These are phyloP conservation scores for Mycena metata DNA, from an alignment of 768 basidiomycete genomes.

Conservation along the genomic window DNA sequence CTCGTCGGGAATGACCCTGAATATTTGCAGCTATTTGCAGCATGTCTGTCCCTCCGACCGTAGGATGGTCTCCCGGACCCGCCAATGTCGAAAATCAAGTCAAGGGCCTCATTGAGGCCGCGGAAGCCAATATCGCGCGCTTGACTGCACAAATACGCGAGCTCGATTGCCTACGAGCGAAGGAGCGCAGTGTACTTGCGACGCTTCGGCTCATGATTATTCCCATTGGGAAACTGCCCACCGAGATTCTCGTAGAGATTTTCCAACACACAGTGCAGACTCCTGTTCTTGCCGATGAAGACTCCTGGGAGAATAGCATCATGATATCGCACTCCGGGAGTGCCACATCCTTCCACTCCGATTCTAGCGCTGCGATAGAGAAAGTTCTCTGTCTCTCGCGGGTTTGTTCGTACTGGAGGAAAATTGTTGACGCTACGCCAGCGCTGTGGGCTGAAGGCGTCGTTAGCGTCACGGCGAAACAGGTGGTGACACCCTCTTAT, in stretches of 20 bases:
- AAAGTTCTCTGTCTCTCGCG: constrained; percentile 13
- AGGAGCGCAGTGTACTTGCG: constrained; percentile 18
- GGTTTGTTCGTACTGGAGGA: constrained; percentile 17
- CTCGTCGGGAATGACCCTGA: not conserved
- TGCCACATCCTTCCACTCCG: not conserved
- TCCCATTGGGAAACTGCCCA: constrained; percentile 22
- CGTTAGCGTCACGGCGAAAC: not conserved
- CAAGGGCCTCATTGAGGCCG: constrained; percentile 20
- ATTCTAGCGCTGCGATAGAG: not conserved
- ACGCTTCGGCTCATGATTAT: constrained; percentile 9
- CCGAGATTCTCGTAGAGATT: constrained; percentile 21
- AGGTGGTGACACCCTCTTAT: not conserved
- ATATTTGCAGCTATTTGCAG: not conserved
- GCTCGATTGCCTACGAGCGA: not conserved
- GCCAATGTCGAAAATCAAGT: constrained; percentile 23
- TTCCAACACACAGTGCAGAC: constrained; percentile 14
- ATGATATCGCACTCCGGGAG: not conserved
- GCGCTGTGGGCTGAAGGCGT: constrained; percentile 19
- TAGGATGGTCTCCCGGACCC: constrained; percentile 9
- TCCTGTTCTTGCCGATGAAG: not conserved
- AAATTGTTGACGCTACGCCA: constrained; percentile 13
- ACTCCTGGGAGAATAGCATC: too few relatives aligned
- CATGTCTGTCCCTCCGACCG: not conserved
- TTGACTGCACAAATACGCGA: constrained; percentile 13
- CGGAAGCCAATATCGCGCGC: constrained; percentile 31